Conservation (phyloP, 768 basidiomycete genomes). For the Collybia mongolica region DNA sequence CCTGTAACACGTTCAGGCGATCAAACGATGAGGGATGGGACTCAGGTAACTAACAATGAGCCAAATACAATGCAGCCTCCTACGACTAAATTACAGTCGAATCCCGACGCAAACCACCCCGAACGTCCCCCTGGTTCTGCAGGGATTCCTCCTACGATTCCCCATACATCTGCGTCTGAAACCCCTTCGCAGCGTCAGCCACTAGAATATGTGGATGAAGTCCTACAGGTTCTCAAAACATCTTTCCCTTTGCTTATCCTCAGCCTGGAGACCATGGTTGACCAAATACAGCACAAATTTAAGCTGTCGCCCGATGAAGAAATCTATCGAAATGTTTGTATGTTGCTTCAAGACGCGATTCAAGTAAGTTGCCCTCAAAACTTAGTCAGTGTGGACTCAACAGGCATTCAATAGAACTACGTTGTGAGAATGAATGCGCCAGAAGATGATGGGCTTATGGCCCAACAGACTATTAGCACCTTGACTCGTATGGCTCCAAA, state of each 20-base stretch:
- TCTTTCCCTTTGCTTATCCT: constrained; percentile 93
- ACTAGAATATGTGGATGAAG: constrained; percentile 91
- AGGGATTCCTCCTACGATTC: constrained; percentile 5
- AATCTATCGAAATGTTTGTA: constrained; percentile 85
- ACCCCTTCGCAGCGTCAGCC: constrained; percentile 55
- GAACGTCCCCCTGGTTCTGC: constrained; percentile 5
- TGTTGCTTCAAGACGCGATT: constrained; percentile 85
- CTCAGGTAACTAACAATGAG: constrained; percentile 21
- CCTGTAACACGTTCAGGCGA: constrained; percentile 28
- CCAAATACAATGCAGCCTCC: constrained; percentile 16
- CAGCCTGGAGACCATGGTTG: constrained; percentile 95
- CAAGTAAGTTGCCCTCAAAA: constrained; percentile 48
- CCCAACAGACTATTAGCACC: constrained; percentile 51
- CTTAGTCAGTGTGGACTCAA: background rate
- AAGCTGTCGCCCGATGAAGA: constrained; percentile 91
- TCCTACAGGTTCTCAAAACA: constrained; percentile 91
- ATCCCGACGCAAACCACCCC: constrained; percentile 14
- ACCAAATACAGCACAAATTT: constrained; percentile 88
- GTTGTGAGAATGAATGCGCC: constrained; percentile 60
- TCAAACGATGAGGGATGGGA: constrained; percentile 19
- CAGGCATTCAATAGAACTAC: constrained; percentile 49
- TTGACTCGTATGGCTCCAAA: constrained; percentile 61
- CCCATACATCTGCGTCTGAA: constrained; percentile 18
- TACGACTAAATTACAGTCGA: constrained; percentile 11
- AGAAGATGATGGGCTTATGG: constrained; percentile 69